These are phyloP conservation scores for Vitis hybrid DNA, from an alignment of 177 flowering plant genomes.

Conservation along the genomic window DNA sequence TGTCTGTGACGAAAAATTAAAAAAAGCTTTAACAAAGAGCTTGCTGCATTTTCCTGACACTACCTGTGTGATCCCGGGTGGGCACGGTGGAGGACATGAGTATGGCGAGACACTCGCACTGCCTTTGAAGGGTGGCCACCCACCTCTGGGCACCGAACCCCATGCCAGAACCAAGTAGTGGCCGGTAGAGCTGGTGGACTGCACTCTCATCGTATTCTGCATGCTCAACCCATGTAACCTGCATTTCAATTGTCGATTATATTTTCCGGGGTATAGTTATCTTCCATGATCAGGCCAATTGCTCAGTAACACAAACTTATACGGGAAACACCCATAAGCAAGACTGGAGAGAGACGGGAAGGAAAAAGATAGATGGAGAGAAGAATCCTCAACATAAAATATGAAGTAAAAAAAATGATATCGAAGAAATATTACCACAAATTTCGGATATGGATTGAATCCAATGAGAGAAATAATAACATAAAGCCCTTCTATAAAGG, in stretches of 20 bases:
- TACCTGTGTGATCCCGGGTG: slow-evolving; percentile 59
- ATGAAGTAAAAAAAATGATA: no score
- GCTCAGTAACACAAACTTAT: no score
- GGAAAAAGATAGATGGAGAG: no score
- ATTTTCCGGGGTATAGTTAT: neutral
- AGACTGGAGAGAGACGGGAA: no score
- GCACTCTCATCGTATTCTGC: slow-evolving; percentile 78
- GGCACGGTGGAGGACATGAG: slow-evolving; percentile 78
- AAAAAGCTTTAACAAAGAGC: no score
- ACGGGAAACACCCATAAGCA: no score
- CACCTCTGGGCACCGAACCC: slow-evolving; percentile 94
- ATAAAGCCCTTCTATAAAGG: neutral
- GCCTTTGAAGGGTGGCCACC: slow-evolving; percentile 88
- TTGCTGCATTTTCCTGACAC: neutral
- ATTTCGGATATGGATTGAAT: slow-evolving; percentile 11
- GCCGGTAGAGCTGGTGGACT: slow-evolving; percentile 78
- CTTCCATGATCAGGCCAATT: no score
- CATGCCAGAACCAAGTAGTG: slow-evolving; percentile 72
- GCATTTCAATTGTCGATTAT: slow-evolving; percentile 8
- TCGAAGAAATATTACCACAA: no score
- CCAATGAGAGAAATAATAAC: slow-evolving; percentile 20
- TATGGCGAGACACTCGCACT: slow-evolving; percentile 90
- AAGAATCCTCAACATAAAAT: no score
- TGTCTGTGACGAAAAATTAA: no score
- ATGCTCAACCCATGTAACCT: slow-evolving; percentile 99